Percentiles rank a stretch among this genome's conserved stretches.
These are phyloP conservation scores for Vanilla planifolia DNA, from an alignment of 106 monocot genomes.

Conservation along the genomic window DNA sequence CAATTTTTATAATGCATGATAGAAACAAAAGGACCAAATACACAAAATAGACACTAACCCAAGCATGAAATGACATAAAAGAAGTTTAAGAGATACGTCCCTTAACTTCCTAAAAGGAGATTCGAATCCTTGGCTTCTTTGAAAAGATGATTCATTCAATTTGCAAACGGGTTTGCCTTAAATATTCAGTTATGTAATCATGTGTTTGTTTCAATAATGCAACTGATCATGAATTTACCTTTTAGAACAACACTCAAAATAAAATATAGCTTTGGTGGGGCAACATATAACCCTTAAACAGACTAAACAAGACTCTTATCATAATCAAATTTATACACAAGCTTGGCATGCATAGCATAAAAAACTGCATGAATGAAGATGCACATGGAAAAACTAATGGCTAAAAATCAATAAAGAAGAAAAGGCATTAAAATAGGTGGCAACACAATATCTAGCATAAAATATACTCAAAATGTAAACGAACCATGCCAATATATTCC, in stretches of 20 bases:
- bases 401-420: neutral
- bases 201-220: neutral
- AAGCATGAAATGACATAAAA: neutral
- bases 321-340: neutral
- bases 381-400: too few species aligned
- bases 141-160: too few species aligned
- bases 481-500: neutral
- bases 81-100: neutral
- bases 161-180: too few species aligned
- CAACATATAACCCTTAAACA: neutral
- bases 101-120: neutral
- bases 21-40: constrained; percentile 4
- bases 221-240: constrained; percentile 3
- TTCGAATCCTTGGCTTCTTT: too few species aligned
- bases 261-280: too few species aligned
- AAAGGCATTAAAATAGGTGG: neutral
- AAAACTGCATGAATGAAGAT: too few species aligned
- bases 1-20: constrained; percentile 3
- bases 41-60: neutral
- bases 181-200: too few species aligned
- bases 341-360: too few species aligned
- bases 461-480: too few species aligned
- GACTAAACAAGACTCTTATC: neutral
- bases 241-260: neutral
- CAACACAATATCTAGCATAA: too few species aligned